These are phyloP conservation scores for Russula foetens DNA, from an alignment of 768 basidiomycete genomes.

Conservation along the genomic window DNA sequence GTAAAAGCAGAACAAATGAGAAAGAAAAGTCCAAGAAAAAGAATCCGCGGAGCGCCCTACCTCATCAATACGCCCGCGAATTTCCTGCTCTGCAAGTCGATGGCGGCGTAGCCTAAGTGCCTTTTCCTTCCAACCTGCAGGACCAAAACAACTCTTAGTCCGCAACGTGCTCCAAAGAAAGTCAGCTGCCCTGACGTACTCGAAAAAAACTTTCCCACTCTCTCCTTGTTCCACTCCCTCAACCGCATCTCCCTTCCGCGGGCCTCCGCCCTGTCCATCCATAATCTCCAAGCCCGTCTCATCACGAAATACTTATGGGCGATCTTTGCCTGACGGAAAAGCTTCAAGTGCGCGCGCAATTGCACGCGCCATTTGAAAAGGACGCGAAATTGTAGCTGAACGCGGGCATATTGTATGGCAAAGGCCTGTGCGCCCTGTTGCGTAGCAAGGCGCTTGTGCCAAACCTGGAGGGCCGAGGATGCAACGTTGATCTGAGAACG, in stretches of 20 bases:
- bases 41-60: neutral
- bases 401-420: constrained; percentile 43
- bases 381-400: constrained; percentile 32
- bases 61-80: neutral
- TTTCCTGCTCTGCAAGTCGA: constrained; percentile 15
- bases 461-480: constrained; percentile 34
- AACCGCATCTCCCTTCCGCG: constrained; percentile 39
- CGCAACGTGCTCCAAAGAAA: neutral
- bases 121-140: constrained; percentile 14
- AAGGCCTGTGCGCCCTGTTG: constrained; percentile 41
- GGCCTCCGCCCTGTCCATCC: constrained; percentile 40
- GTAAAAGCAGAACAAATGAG: neutral
- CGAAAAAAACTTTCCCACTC: constrained; percentile 30
- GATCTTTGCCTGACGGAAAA: constrained; percentile 45
- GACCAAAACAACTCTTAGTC: neutral
- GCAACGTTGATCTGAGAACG: constrained; percentile 36
- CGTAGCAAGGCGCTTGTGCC: constrained; percentile 36
- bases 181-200: constrained; percentile 24
- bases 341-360: constrained; percentile 41
- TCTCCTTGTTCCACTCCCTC: constrained; percentile 34
- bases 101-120: constrained; percentile 15
- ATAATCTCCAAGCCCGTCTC: constrained; percentile 39
- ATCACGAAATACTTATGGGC: constrained; percentile 44
- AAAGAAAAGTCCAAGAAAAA: neutral
- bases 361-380: constrained; percentile 50